phyloP scores from a whole-genome alignment of 768 basidiomycete species.

The Russula griseocarnosa region DNA sequence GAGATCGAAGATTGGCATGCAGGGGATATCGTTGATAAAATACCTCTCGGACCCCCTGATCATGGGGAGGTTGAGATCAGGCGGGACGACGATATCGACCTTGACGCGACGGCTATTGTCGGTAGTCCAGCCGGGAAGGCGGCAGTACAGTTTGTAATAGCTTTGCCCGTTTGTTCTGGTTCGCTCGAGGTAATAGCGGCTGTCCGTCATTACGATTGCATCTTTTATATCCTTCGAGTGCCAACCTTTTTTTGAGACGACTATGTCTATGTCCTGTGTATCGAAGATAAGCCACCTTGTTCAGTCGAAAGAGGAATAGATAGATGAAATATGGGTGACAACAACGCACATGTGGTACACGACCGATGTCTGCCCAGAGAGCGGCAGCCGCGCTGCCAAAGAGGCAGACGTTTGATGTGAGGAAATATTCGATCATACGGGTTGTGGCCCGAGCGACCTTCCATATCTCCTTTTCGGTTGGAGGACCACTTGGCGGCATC shows the following conservation, averaged over 20 bases:
- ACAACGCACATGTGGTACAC: slow-evolving; percentile 11
- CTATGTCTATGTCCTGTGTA: slow-evolving; percentile 13
- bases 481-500: slow-evolving; percentile 8
- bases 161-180: neutral
- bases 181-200: slow-evolving; percentile 12
- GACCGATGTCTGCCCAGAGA: slow-evolving; percentile 11
- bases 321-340: neutral
- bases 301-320: neutral
- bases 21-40: neutral
- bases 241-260: neutral
- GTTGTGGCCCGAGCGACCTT: slow-evolving; percentile 17
- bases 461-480: slow-evolving; percentile 9
- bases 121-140: slow-evolving; percentile 6
- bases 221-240: slow-evolving; percentile 6
- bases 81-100: slow-evolving; percentile 19
- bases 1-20: slow-evolving; percentile 20
- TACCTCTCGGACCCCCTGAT: neutral
- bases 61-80: neutral
- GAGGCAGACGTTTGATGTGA: neutral
- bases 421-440: neutral
- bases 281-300: neutral
- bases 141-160: neutral
- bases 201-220: neutral
- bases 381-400: slow-evolving; percentile 15
- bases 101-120: slow-evolving; percentile 2